Percentiles rank a stretch among this genome's conserved stretches.
phyloP scores from a whole-genome alignment of 2,329 filamentous ascomycete genomes.

The Dothideomycetes sp. region DNA sequence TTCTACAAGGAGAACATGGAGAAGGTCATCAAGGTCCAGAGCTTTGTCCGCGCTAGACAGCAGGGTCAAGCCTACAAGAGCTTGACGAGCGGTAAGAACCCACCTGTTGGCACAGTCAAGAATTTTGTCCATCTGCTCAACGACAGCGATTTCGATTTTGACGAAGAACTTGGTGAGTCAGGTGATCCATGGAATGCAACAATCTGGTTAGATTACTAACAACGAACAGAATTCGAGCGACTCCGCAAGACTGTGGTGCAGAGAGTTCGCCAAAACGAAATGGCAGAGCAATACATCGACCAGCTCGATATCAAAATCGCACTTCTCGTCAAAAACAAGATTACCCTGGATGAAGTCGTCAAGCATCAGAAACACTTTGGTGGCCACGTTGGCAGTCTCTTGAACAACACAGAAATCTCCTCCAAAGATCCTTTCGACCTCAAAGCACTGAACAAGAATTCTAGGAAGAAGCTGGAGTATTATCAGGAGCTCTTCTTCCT shows the following conservation, averaged over 20 bases:
- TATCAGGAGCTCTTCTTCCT: conserved; percentile 98
- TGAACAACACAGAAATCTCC: conserved; percentile 80
- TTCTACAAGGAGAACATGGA: conserved; percentile 97
- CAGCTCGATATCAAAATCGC: conserved; percentile 99
- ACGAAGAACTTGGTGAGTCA: conserved; percentile 76
- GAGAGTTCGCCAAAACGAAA: conserved; percentile 92
- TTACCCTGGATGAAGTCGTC: conserved; percentile 94
- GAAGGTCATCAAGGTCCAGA: conserved; percentile 97
- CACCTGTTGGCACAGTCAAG: conserved; percentile 91
- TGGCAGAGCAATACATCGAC: conserved; percentile 95
- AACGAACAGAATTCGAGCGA: conserved; percentile 81
- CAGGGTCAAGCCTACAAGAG: conserved; percentile 98
- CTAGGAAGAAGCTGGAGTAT: conserved; percentile 85
- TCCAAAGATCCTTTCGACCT: conserved; percentile 91
- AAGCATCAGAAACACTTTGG: conserved; percentile 95
- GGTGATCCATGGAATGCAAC: conserved; percentile 9
- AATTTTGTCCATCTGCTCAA: conserved; percentile 97
- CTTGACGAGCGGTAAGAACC: conserved; percentile 90
- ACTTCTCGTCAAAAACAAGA: conserved; percentile 97
- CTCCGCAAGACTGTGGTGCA: conserved; percentile 93
- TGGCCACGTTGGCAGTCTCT: conserved; percentile 71
- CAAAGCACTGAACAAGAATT: conserved; percentile 95
- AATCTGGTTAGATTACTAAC: conserved; percentile 18
- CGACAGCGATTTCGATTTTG: conserved; percentile 97
- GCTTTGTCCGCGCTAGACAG: conserved; percentile 86